Base-by-base conservation (phyloP, 192 early-diverging fungal species). In the Umbelopsis vinacea region DNA sequence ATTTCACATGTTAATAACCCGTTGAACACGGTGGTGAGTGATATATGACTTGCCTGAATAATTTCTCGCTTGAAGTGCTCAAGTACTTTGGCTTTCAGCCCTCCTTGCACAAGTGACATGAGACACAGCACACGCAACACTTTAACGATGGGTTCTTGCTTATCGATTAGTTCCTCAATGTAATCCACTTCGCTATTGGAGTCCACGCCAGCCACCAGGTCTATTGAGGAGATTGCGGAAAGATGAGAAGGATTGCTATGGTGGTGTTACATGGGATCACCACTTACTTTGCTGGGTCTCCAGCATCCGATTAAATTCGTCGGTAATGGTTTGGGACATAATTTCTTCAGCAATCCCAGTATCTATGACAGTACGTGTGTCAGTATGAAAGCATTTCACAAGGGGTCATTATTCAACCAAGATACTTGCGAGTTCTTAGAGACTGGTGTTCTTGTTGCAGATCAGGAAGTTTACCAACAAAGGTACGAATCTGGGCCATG, bases 371-470 rank as follows among this genome's bases (percentile, higher is more conserved):
- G 11, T 11, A 1, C 1, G 11, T 43, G 40, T 1, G 40, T 43
- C 40, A 43, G 11, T 43, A 71, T 11, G 35, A 66, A 47, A 12
- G 22, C 33, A 67, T 50, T 24, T 33, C 60, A 29, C 29, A 29
- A 47, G 17, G 37, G 12, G 45, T 53, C 15, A n/a, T 15, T 63
- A 46, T 50, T 29, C 3, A 43, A 33, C 40, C 40, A 43, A 43
- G 43, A 54, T 40, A 73, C 76, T 74, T 87, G 93, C 93, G 92
- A 37, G 89, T 86, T 45, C 85, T 80, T 24, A 98, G 84, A 14
- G 92, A 92, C 74, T 96, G 93, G 78, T 94, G 92, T 75, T 98
- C 94, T 23, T 89, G 83, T 72, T 95, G 92, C 60, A 99, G 77
- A 23, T 86, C 87, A 29, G 91, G 89, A 50, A 98, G 80, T 79